Conservation (phyloP, 2,329 filamentous ascomycete species). For the Calycina marina region DNA sequence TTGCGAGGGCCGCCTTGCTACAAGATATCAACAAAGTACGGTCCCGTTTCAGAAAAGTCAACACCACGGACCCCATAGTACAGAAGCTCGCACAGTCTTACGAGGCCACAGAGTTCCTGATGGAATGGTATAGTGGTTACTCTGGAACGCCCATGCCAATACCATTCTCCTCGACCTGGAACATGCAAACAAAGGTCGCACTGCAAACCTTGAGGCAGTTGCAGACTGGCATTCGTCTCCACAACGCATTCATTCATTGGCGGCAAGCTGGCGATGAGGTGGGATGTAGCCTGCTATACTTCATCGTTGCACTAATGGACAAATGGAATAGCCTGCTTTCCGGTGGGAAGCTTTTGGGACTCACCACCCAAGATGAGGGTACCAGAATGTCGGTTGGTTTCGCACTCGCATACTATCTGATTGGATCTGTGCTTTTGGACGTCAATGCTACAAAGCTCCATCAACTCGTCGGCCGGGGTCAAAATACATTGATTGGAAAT, state of each 20-base stretch:
- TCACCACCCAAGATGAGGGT: conserved; percentile 21
- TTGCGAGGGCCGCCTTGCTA: conserved; percentile 22
- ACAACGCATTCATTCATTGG: conserved; percentile 22
- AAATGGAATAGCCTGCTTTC: conserved; percentile 20
- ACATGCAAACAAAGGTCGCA: conserved; percentile 20
- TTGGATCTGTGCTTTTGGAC: conserved; percentile 26
- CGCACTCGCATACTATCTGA: conserved; percentile 27
- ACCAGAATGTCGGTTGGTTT: conserved; percentile 30
- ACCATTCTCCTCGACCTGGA: conserved; percentile 22
- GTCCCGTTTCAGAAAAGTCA: conserved; percentile 4
- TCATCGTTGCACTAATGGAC: conserved; percentile 22
- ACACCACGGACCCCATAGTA: conserved; percentile 7
- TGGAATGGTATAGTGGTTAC: conserved; percentile 26
- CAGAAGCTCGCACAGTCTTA: conserved; percentile 30
- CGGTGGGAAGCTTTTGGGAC: conserved; percentile 23
- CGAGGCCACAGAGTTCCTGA: conserved; percentile 23
- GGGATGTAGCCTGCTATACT: conserved; percentile 31
- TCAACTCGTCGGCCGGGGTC: conserved; percentile 3
- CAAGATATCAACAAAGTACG: conserved; percentile 12
- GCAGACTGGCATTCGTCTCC: conserved; percentile 21
- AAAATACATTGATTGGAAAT: conserved; percentile 2
- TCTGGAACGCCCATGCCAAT: conserved; percentile 23
- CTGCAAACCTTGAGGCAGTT: conserved; percentile 20
- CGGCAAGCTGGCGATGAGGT: conserved; percentile 24
- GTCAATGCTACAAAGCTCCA: conserved; percentile 2